These are phyloP conservation scores for Lepiota venenata DNA, from an alignment of 768 basidiomycete genomes.

Conservation along the genomic window DNA sequence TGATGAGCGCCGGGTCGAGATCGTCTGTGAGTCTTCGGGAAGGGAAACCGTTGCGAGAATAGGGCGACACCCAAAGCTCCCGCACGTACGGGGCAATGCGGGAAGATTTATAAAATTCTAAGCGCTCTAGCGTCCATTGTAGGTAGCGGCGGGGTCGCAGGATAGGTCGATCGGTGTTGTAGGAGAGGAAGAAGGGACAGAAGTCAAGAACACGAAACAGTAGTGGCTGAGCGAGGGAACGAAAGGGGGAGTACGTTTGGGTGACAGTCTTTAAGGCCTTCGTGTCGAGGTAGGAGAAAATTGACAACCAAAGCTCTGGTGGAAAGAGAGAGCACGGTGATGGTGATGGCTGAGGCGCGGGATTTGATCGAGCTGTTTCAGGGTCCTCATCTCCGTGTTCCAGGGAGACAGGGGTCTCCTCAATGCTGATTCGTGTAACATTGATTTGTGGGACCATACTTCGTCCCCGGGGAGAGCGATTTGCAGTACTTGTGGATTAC, in stretches of 20 bases:
- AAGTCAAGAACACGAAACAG: slow-evolving; percentile 32
- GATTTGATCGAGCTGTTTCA: neutral
- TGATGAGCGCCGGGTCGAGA: slow-evolving; percentile 27
- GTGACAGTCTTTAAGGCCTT: slow-evolving; percentile 26
- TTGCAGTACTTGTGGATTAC: too few relatives aligned
- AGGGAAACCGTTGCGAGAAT: slow-evolving; percentile 26
- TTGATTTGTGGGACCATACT: too few relatives aligned
- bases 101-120: slow-evolving; percentile 28
- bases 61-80: slow-evolving; percentile 35
- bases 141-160: slow-evolving; percentile 27
- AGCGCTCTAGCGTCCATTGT: slow-evolving; percentile 23
- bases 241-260: slow-evolving; percentile 28
- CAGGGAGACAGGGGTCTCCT: too few relatives aligned
- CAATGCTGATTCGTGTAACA: too few relatives aligned
- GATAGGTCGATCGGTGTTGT: slow-evolving; percentile 22
- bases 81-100: slow-evolving; percentile 30
- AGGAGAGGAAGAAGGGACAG: slow-evolving; percentile 32
- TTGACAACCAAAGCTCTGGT: slow-evolving; percentile 33
- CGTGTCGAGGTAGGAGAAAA: slow-evolving; percentile 28
- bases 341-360: neutral
- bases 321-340: slow-evolving; percentile 16
- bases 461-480: too few relatives aligned
- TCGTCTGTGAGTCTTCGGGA: slow-evolving; percentile 26
- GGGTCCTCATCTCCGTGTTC: neutral
- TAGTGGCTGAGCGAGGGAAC: slow-evolving; percentile 31